Percentiles rank a stretch among this genome's conserved stretches.
Evolutionary conservation across 2,329 filamentous ascomycete genomes (phyloP).

Genomic region (Alternaria atra): DNA sequence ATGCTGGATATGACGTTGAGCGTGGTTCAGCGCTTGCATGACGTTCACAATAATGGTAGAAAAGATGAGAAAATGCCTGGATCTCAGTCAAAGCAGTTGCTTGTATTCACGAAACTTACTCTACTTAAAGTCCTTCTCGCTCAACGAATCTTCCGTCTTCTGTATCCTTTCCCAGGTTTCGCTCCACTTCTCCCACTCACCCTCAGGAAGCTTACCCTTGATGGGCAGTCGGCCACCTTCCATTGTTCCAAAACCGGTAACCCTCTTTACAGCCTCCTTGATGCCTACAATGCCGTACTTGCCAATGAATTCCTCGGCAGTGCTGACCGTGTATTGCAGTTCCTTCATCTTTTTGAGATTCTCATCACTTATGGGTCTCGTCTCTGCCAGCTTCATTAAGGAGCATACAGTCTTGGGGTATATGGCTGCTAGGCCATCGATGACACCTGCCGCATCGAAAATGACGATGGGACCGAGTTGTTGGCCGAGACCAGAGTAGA

Average conservation of each 20-base stretch:
- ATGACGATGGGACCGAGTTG: conserved; percentile 70
- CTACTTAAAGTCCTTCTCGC: conserved; percentile 36
- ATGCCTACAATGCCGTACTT: conserved; percentile 70
- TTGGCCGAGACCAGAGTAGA: conserved; percentile 72
- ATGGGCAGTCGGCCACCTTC: conserved; percentile 69
- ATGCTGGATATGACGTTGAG: too few relatives aligned
- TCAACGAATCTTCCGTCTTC: conserved; percentile 42
- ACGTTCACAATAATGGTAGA: not conserved
- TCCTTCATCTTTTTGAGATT: conserved; percentile 60
- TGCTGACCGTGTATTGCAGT: conserved; percentile 69
- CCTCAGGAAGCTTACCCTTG: conserved; percentile 65
- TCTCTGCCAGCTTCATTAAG: conserved; percentile 62
- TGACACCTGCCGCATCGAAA: conserved; percentile 71
- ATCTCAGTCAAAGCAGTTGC: not conserved
- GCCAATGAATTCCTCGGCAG: conserved; percentile 69
- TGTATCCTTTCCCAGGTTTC: conserved; percentile 43
- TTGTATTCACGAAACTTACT: not conserved
- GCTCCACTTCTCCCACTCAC: conserved; percentile 63
- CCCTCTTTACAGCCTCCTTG: conserved; percentile 68
- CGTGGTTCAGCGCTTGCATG: not conserved
- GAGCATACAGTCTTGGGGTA: conserved; percentile 69
- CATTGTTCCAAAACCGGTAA: conserved; percentile 67
- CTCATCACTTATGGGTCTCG: conserved; percentile 45
- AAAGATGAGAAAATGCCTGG: not conserved
- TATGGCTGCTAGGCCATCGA: conserved; percentile 72